phyloP scores from a whole-genome alignment of 2,329 filamentous ascomycete species.

The Exophiala sp. region DNA sequence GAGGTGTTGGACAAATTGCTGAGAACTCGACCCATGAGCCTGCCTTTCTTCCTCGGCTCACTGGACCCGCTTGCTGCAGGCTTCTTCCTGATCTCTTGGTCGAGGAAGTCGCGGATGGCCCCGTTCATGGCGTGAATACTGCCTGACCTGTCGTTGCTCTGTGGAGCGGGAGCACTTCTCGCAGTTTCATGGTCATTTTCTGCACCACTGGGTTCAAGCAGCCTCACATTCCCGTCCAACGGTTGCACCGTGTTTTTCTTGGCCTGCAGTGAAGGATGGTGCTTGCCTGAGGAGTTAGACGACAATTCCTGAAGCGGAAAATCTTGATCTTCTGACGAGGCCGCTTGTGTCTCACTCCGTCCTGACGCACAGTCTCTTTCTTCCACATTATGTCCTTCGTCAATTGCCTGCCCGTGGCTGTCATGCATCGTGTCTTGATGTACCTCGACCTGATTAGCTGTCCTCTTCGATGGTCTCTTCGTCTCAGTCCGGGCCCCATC shows the following conservation, averaged over 20 bases:
- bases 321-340: conserved; percentile 2
- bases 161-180: background rate
- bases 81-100: conserved; percentile 35
- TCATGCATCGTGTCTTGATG: background rate
- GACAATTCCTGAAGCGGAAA: conserved; percentile 33
- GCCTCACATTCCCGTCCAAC: conserved; percentile 17
- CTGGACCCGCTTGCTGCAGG: conserved; percentile 24
- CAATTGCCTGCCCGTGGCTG: background rate
- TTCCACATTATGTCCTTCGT: background rate
- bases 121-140: conserved; percentile 32
- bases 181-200: conserved; percentile 1
- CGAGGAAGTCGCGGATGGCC: conserved; percentile 41
- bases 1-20: conserved; percentile 42
- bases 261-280: background rate
- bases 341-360: conserved; percentile 5
- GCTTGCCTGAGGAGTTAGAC: conserved; percentile 30
- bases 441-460: background rate
- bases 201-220: conserved; percentile 3
- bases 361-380: background rate
- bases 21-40: conserved; percentile 42
- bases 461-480: background rate
- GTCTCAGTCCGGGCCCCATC: background rate
- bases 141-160: conserved; percentile 1
- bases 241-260: conserved; percentile 14
- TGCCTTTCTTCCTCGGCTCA: conserved; percentile 30